Evolutionary conservation across 2,329 filamentous ascomycete genomes (phyloP).

Genomic region (Neopestalotiopsis clavispora): DNA sequence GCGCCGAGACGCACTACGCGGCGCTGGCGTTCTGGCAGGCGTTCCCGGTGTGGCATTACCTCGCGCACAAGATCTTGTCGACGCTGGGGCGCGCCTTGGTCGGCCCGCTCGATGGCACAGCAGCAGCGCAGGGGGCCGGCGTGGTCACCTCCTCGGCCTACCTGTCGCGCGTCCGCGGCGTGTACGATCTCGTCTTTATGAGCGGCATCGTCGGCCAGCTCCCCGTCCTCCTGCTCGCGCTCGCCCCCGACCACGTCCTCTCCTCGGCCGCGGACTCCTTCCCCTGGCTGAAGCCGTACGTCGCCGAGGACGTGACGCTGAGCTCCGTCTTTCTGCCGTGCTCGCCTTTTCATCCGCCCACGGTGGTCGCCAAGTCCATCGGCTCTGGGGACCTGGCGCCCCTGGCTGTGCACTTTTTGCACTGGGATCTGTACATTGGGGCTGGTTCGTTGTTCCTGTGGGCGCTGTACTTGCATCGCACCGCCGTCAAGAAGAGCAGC

Average conservation of each 20-base stretch:
- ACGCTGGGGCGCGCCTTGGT: conserved; percentile 16
- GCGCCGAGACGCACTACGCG: conserved; percentile 32
- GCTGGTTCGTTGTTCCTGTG: conserved; percentile 31
- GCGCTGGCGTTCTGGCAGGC: conserved; percentile 35
- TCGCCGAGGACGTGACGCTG: conserved; percentile 31
- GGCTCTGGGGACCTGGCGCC: conserved; percentile 29
- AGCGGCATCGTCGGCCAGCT: conserved; percentile 29
- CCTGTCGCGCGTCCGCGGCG: conserved; percentile 21
- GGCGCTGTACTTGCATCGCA: conserved; percentile 34
- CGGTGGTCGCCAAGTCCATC: conserved; percentile 24
- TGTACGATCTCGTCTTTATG: conserved; percentile 34
- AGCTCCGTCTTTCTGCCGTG: conserved; percentile 30
- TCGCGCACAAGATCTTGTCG: neutral
- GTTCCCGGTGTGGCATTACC: conserved; percentile 14
- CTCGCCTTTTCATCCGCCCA: conserved; percentile 22
- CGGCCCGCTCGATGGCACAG: conserved; percentile 29
- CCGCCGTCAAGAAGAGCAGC: conserved; percentile 25
- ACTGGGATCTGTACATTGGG: conserved; percentile 36
- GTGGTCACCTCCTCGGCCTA: conserved; percentile 28
- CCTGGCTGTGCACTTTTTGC: conserved; percentile 32
- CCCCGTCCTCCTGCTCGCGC: conserved; percentile 28
- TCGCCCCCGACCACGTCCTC: conserved; percentile 25
- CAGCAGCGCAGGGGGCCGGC: conserved; percentile 23
- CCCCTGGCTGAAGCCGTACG: conserved; percentile 24
- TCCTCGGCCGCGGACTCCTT: conserved; percentile 24